phyloP scores from a whole-genome alignment of 1,284 basidiomycete species.

The Puccinia sorghi region DNA sequence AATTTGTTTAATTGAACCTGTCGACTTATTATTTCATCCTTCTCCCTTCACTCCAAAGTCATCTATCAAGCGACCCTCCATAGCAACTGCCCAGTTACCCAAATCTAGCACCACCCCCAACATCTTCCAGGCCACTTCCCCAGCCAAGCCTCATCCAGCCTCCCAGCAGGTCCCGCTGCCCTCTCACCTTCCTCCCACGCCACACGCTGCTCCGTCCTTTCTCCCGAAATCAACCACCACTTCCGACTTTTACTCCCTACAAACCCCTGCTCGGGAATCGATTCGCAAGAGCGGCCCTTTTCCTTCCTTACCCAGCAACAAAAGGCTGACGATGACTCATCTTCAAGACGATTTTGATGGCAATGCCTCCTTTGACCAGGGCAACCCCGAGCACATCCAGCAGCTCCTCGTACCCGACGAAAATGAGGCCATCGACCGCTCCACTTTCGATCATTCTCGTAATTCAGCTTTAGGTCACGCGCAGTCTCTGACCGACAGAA shows the following conservation, averaged over 20 bases:
- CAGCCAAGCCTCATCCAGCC: constrained; percentile 3
- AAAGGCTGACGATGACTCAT: constrained; percentile 1
- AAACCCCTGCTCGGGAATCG: constrained; percentile 28
- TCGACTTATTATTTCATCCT: not conserved
- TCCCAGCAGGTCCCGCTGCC: constrained; percentile 5
- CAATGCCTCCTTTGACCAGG: constrained; percentile 16
- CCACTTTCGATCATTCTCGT: not conserved
- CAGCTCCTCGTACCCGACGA: constrained; percentile 21
- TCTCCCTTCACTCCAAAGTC: not conserved
- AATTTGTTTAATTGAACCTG: not conserved
- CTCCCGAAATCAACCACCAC: constrained; percentile 43
- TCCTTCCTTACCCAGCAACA: constrained; percentile 28
- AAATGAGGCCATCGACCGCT: not conserved
- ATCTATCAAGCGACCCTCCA: constrained; percentile 19
- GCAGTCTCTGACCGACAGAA: not conserved
- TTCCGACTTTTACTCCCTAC: constrained; percentile 31
- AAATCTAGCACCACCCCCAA: constrained; percentile 37
- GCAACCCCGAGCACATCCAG: constrained; percentile 45
- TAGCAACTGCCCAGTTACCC: constrained; percentile 7
- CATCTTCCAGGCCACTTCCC: constrained; percentile 5
- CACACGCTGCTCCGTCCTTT: constrained; percentile 32
- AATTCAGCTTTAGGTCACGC: not conserved
- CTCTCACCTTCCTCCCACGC: constrained; percentile 11
- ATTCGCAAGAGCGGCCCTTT: constrained; percentile 31
- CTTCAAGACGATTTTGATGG: constrained; percentile 24